Evolutionary conservation across 2,329 filamentous ascomycete species (phyloP), one percentile per base, ranked within the genome.

Genomic region (Aureobasidium sp.): DNA sequence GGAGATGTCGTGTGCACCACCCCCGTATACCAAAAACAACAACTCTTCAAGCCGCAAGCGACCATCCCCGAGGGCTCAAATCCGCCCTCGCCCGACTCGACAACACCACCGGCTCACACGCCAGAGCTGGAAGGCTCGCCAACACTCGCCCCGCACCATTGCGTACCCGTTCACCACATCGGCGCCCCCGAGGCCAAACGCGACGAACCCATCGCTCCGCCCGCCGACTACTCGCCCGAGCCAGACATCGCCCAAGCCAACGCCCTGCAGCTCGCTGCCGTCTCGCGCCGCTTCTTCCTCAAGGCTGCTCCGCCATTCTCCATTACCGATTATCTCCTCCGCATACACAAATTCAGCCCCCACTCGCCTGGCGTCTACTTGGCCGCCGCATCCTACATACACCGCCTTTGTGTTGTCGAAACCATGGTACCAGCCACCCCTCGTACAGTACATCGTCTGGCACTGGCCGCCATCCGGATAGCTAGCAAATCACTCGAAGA

Each of bases 401-500:
- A 93, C 71, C 86, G 88, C 27, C 80, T 97, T 45, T 89, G 88
- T 0, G 85, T 93, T 14, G 81, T 87, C 48, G 90, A 80, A 58
- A 74, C 95, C 71, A 84, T 88, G 27, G 87, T 97, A 25, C 86
- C 87, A 0, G 88, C 96, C 8, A 96, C 91, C 2, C 82, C 83
- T 62, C 84, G 90, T 62, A 97, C 96, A 65, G 88, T 90, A 64
- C 93, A 99, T 73, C 86, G 94, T 2, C 78, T 97, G 8, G 81
- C 96, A 36, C 82, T 99, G 17, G 92, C 91, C 0, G 90, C 89
- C 7, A 80, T 97, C 59, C 81, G 92, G 39, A 89, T 97, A 3
- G 91, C 93, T 15, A 94, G 92, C 84, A 99, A 97, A 77, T 90
- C 91, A 0, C 78, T 97, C n/a, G 93, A 99, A 74, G 93, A 97